Evolutionary conservation across 306 rosid genomes (phyloP).

Genomic region (Senna tora): DNA sequence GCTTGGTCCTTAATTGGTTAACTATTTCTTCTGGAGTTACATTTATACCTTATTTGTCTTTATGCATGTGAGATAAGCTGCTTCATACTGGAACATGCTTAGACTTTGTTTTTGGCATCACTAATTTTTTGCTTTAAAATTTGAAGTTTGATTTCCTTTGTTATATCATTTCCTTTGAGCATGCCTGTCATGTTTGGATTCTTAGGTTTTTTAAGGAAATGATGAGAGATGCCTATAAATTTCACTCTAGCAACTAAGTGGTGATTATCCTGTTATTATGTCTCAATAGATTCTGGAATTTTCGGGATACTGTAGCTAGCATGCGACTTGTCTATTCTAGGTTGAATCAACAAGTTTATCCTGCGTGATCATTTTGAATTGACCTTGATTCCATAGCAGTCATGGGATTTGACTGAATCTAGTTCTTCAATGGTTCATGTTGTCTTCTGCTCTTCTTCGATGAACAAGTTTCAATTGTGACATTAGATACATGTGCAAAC

Average conservation of each 20-base stretch:
- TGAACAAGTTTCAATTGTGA: background rate
- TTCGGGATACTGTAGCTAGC: slow-evolving; percentile 14
- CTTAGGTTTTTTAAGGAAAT: slow-evolving; percentile 15
- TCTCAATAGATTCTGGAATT: slow-evolving; percentile 6
- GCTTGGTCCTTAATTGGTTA: background rate
- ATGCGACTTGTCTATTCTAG: slow-evolving; percentile 4
- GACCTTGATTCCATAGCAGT: slow-evolving; percentile 20
- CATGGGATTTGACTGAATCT: slow-evolving; percentile 13
- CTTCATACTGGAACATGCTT: slow-evolving; percentile 4
- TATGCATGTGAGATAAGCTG: slow-evolving; percentile 35
- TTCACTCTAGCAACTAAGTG: slow-evolving; percentile 5
- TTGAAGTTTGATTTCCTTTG: slow-evolving; percentile 6
- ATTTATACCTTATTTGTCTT: slow-evolving; percentile 18
- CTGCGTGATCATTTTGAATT: slow-evolving; percentile 18
- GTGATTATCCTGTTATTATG: slow-evolving; percentile 11
- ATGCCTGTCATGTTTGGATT: slow-evolving; percentile 27
- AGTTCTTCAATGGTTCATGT: slow-evolving; percentile 15
- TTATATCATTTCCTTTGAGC: slow-evolving; percentile 24
- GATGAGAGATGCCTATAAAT: slow-evolving; percentile 16
- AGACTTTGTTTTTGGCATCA: slow-evolving; percentile 10
- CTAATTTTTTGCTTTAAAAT: slow-evolving; percentile 19
- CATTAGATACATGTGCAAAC: background rate
- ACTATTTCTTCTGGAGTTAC: background rate
- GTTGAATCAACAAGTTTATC: slow-evolving; percentile 32
- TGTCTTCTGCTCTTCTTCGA: slow-evolving; percentile 17